These are phyloP conservation scores for Fusarium sp. DNA, from an alignment of 2,329 filamentous ascomycete species.

Conservation along the genomic window DNA sequence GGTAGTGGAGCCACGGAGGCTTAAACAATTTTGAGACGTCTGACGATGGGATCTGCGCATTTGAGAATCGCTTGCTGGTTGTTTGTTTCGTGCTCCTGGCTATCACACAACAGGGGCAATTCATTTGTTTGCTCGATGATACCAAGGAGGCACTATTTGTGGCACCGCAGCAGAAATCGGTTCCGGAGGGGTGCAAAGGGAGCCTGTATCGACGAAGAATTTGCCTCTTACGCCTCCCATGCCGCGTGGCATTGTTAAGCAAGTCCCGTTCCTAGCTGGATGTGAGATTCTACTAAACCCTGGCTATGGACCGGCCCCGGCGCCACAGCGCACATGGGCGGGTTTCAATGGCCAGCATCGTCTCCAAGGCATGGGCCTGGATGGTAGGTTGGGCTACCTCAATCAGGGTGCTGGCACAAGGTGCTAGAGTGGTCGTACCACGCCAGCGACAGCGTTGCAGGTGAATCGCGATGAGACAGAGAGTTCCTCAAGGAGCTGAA, in stretches of 20 bases:
- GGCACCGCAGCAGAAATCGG: neutral
- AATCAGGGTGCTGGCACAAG: conserved; percentile 14
- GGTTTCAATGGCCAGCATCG: conserved; percentile 26
- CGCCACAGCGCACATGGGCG: conserved; percentile 26
- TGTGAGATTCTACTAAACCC: conserved; percentile 2
- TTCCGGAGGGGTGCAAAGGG: conserved; percentile 8
- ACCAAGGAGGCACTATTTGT: conserved; percentile 12
- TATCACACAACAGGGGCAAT: neutral
- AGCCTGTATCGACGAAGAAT: neutral
- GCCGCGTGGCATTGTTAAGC: conserved; percentile 27
- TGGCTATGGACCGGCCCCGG: conserved; percentile 8
- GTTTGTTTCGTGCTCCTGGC: neutral
- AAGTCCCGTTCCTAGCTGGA: conserved; percentile 1
- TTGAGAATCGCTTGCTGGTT: neutral
- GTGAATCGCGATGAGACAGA: conserved; percentile 3
- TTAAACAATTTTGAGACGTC: conserved; percentile 17
- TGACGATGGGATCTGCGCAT: conserved; percentile 7
- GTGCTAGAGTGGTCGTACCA: conserved; percentile 9
- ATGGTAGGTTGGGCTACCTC: conserved; percentile 27
- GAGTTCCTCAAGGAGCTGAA: conserved; percentile 27
- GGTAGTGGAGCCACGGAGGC: neutral
- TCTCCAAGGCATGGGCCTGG: neutral
- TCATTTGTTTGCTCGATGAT: conserved; percentile 14
- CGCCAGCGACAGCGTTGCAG: conserved; percentile 6
- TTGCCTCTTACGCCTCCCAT: conserved; percentile 1